phyloP scores from a whole-genome alignment of 106 monocot genomes.

The Apostasia shenzhenica region DNA sequence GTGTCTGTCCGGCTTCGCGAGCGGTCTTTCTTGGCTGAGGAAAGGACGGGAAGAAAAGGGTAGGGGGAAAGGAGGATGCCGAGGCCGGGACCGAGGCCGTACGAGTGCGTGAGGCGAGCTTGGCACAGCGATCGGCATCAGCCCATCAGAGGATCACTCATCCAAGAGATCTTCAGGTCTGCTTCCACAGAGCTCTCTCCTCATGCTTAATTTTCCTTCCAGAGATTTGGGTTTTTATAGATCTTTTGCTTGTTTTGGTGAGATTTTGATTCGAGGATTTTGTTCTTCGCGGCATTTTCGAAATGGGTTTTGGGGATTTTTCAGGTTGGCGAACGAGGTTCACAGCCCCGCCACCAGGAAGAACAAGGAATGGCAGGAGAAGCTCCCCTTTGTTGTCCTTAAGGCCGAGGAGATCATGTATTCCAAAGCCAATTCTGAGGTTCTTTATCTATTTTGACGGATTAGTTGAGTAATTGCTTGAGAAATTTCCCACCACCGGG shows the following conservation, averaged over 20 bases:
- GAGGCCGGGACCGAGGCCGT: constrained; percentile 77
- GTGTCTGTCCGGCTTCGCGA: not conserved
- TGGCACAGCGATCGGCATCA: constrained; percentile 96
- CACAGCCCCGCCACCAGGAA: constrained; percentile 51
- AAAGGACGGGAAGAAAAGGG: not conserved
- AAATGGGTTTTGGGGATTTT: not conserved
- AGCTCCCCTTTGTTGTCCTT: constrained; percentile 74
- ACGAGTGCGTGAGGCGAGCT: constrained; percentile 84
- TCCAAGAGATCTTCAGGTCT: constrained; percentile 87
- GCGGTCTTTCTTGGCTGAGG: no score
- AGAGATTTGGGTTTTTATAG: not conserved
- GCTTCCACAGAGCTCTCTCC: not conserved
- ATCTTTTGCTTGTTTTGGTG: not conserved
- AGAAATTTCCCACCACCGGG: not conserved
- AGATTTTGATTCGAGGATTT: not conserved
- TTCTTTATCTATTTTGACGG: constrained; percentile 1
- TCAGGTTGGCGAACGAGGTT: constrained; percentile 67
- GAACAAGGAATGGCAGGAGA: constrained; percentile 93
- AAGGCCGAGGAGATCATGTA: constrained; percentile 94
- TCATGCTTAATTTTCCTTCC: not conserved
- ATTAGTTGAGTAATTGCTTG: not conserved
- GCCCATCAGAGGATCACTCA: constrained; percentile 72
- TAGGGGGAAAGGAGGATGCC: constrained; percentile 35
- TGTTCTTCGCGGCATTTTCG: not conserved
- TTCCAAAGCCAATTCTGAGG: constrained; percentile 94